These are phyloP conservation scores for Clausena lansium DNA, from an alignment of 345 rosid genomes.

Conservation along the genomic window DNA sequence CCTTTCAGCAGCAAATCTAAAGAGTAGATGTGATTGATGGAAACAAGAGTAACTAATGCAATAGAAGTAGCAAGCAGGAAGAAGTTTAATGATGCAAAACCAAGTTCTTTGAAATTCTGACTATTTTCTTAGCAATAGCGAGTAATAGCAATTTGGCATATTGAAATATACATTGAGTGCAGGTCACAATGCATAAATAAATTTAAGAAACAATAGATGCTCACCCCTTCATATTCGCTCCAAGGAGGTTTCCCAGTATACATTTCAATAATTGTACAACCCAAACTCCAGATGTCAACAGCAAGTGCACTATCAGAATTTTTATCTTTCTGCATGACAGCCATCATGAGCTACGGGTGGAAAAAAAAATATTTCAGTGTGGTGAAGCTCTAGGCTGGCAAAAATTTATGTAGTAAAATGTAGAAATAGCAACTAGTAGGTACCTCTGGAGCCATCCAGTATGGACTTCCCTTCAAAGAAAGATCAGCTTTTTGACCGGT, in stretches of 20 bases:
- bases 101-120: conserved; percentile 2
- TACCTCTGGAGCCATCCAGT: conserved; percentile 99
- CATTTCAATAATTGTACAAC: conserved; percentile 96
- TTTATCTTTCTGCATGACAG: conserved; percentile 80
- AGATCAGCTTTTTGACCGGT: conserved; percentile 86
- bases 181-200: background rate
- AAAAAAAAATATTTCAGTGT: conserved; percentile 16
- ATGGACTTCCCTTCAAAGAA: conserved; percentile 92
- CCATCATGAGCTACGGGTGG: conserved; percentile 74
- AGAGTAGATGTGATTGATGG: background rate
- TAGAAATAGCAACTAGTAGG: conserved; percentile 6
- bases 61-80: background rate
- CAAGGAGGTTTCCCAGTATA: conserved; percentile 96
- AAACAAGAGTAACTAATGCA: background rate
- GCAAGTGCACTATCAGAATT: conserved; percentile 85
- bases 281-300: conserved; percentile 98
- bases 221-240: conserved; percentile 96
- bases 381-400: background rate
- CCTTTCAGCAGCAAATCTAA: background rate
- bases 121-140: background rate
- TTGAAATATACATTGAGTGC: background rate
- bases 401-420: background rate
- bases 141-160: background rate
- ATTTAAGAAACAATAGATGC: conserved; percentile 19
- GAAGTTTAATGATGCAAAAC: background rate